These are phyloP conservation scores for Cenchrus purpureus DNA, from an alignment of 176 grass and related monocot species.

Conservation along the genomic window DNA sequence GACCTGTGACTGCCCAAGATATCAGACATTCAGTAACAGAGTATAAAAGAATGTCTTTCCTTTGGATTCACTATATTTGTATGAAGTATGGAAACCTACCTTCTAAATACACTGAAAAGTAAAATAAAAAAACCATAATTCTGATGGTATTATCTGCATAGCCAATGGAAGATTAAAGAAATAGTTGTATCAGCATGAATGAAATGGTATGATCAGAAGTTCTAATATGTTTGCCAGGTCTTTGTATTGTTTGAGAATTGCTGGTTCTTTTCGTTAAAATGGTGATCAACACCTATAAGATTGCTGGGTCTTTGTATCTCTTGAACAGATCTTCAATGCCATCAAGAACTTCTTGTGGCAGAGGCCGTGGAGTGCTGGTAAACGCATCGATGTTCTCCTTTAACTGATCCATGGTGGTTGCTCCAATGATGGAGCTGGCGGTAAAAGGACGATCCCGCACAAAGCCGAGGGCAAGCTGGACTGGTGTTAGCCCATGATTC, in stretches of 20 bases:
- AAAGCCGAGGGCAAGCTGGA: constrained; percentile 81
- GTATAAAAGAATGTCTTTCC: not conserved
- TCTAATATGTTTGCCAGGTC: not conserved
- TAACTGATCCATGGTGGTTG: constrained; percentile 78
- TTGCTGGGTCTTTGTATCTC: constrained; percentile 75
- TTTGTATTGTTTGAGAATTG: not conserved
- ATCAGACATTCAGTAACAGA: not conserved
- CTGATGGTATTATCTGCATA: not conserved
- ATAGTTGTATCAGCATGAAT: constrained; percentile 3
- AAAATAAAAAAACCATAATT: too few relatives aligned
- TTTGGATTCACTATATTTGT: not conserved
- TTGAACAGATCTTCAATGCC: constrained; percentile 75
- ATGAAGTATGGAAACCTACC: not conserved
- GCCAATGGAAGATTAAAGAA: not conserved
- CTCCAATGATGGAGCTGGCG: constrained; percentile 86
- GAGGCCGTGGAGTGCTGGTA: constrained; percentile 56
- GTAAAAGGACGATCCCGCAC: constrained; percentile 76
- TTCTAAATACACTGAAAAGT: not conserved
- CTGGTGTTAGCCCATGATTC: constrained; percentile 75
- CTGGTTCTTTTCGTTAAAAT: not conserved
- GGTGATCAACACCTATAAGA: constrained; percentile 40
- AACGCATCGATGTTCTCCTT: constrained; percentile 78
- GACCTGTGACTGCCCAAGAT: not conserved
- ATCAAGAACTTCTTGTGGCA: constrained; percentile 54
- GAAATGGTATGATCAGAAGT: constrained; percentile 11